These are phyloP conservation scores for Trametes elegans DNA, from an alignment of 768 basidiomycete genomes.

Conservation along the genomic window DNA sequence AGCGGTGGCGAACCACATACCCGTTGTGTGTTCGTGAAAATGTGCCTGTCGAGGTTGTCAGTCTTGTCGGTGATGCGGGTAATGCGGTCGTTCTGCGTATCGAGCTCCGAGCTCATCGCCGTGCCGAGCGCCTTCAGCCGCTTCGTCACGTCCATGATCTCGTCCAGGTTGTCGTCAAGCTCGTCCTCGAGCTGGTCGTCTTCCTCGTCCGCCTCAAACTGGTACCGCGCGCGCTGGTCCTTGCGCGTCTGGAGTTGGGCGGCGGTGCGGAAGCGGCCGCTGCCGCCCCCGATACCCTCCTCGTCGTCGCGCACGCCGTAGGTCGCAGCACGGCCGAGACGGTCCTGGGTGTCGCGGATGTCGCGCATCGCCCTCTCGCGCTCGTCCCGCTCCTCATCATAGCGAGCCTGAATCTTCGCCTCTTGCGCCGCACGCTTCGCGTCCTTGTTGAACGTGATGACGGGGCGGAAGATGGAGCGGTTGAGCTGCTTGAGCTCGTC, in stretches of 20 bases:
- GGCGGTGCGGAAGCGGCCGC: slow-evolving; percentile 44
- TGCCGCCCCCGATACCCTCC: slow-evolving; percentile 37
- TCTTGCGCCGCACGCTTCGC: slow-evolving; percentile 87
- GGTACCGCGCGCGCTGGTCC: slow-evolving; percentile 78
- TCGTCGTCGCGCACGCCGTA: slow-evolving; percentile 52
- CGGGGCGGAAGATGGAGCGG: slow-evolving; percentile 91
- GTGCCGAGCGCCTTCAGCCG: slow-evolving; percentile 74
- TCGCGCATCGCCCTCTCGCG: slow-evolving; percentile 85
- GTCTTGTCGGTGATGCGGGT: slow-evolving; percentile 79
- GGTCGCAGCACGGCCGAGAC: slow-evolving; percentile 71
- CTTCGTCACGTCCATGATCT: slow-evolving; percentile 76
- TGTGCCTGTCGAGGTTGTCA: slow-evolving; percentile 65
- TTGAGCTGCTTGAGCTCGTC: slow-evolving; percentile 94
- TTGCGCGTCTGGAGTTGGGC: slow-evolving; percentile 55
- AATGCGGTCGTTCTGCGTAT: slow-evolving; percentile 80
- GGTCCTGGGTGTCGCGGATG: slow-evolving; percentile 82
- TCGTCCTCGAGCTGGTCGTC: slow-evolving; percentile 97
- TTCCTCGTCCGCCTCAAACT: slow-evolving; percentile 87
- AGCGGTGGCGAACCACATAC: slow-evolving; percentile 39
- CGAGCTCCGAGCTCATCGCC: slow-evolving; percentile 86
- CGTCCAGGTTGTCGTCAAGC: slow-evolving; percentile 86
- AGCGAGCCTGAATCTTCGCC: slow-evolving; percentile 77
- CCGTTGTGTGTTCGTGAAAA: slow-evolving; percentile 80
- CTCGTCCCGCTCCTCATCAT: slow-evolving; percentile 81
- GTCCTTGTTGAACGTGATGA: slow-evolving; percentile 90